Evolutionary conservation across 805 yeast genomes (phyloP), one percentile per base, ranked within the genome.

Genomic region (Candida piceae): DNA sequence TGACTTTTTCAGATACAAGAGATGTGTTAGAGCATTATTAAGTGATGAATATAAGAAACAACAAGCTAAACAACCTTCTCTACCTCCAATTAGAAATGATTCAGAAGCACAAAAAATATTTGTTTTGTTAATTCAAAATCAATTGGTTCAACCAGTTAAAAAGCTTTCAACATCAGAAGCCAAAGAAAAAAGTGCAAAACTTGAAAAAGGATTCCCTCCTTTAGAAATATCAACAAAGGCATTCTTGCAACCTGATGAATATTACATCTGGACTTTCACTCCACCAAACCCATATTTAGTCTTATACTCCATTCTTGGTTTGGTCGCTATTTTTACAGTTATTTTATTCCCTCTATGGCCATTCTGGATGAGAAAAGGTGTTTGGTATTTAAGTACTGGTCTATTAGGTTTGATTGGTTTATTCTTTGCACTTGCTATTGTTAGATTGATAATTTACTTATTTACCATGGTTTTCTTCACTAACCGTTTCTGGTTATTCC

Each of bases 281-380:
- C 83, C 84, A 34, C 78, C 84, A 19, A 82, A 78, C 49, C 81
- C 88, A 34, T 74, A 59, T 46, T 75, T 84, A 41, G 66, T 75
- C 18, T 42, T 76, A 24, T 78, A 78, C 49, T 81, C 85, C 7
- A 71, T 80, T 3, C 69, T 84, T 46, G 80, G 83, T 19, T 62
- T 90, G 16, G 75, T 73, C 6, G 81, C 75, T 16, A 70, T 83
- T 4, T 76, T 83, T 48, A 68, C 76, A 2, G 57, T 81, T 21
- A 77, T 84, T 24, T 66, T 84, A 53, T 93, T 87, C 79, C 98
- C 97, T 45, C 71, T 93, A 53, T 93, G 98, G 98, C 98, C 98
- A 19, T 54, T 68, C 25, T 77, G 81, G 62, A 79, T 93, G 93
- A 80, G 95, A 58, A 71, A 72, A 38, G 94, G 93, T 29, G 96